Base-by-base conservation (phyloP, 2,329 filamentous ascomycete species). In the Bipolaris bicolor region DNA sequence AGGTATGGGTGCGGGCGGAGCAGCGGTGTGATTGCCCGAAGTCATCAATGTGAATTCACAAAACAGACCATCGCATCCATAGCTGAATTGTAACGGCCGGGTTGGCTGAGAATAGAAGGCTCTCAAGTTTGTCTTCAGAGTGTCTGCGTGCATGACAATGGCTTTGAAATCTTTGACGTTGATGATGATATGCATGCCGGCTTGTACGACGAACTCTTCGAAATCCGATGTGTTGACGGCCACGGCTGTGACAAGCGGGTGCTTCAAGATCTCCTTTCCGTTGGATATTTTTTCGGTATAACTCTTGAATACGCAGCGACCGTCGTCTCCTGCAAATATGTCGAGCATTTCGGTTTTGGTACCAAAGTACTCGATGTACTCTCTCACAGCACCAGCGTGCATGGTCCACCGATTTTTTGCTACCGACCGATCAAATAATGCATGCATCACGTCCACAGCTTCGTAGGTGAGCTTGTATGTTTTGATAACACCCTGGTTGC, bases 11-110 rank as follows among this genome's bases (percentile, higher is more conserved):
- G 51, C 54, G 33, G 61, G 34, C 73, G 49, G 75, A 75, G 48
- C 47, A 71, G 77, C 79, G 26, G 72, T 77, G 62, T 79, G 78
- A 51, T 92, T 89, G 13, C 90, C 90, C 7, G 90, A 86, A 1
- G 90, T 94, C 90, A 92, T 93, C 58, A 94, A 83, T 41, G 92
- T 89, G 66, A 92, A 93, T 63, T 93, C 88, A 74, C 88, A 91
- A 36, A 85, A 78, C 31, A 93, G 81, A 33, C 88, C 89, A 56
- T 89, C 87, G 40, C 84, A 83, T 22, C 84, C 82, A 68, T 94
- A 94, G 43, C 82, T 85, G 57, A 94, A 83, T 67, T 91, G 88
- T 70, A 94, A 84, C 1, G 90, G 90, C 15, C 85, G 84, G 15
- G 86, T 85, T 3, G 90, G 90, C 24, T 84, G 79, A 1, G 90